Base-by-base conservation (phyloP, 2,329 filamentous ascomycete species). In the Talaromyces sp. region DNA sequence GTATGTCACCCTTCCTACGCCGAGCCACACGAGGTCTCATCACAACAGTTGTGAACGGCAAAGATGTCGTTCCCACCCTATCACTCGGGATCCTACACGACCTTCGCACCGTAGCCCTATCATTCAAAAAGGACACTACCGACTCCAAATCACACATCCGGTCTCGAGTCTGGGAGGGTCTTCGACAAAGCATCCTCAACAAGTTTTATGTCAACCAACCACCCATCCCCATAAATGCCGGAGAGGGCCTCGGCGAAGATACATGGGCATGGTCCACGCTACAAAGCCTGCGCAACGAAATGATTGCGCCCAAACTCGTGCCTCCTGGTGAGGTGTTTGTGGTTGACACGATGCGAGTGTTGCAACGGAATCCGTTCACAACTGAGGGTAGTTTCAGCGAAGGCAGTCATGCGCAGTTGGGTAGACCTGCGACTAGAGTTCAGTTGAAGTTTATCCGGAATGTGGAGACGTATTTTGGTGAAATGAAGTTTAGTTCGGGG, bases 271-370 rank as follows among this genome's bases (percentile, higher is more conserved):
- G 87, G 73, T 84, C 88, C 0, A 86, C 89, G 0, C 81, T 93
- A 5, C 87, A 88, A 71, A 85, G 84, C 0, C 77, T 93, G 17
- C 83, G 90, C 2, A 85, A 85, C 2, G 86, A 84, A 70, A 91
- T 93, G 88, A 83, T 85, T 67, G 88, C 85, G 61, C 81, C 85
- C 36, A 92, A 92, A 72, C 81, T 93, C 2, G 78, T 92, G 56
- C 91, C 91, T 1, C 91, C 91, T 0, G 91, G 91, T 0, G 90
- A 93, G 73, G 88, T 93, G 0, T 92, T 93, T 71, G 81, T 88
- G 1, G 83, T 93, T 2, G 89, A 92, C 77, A 89, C 84, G 27
- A 87, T 87, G 73, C 82, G 83, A 8, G 89, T 91, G 3, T 78
- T 92, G 67, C 83, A 90, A 69, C 80, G 89, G 13, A 87, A 91